Evolutionary conservation across 148 eudicot genomes (phyloP).

Genomic region (Spergularia bocconei): DNA sequence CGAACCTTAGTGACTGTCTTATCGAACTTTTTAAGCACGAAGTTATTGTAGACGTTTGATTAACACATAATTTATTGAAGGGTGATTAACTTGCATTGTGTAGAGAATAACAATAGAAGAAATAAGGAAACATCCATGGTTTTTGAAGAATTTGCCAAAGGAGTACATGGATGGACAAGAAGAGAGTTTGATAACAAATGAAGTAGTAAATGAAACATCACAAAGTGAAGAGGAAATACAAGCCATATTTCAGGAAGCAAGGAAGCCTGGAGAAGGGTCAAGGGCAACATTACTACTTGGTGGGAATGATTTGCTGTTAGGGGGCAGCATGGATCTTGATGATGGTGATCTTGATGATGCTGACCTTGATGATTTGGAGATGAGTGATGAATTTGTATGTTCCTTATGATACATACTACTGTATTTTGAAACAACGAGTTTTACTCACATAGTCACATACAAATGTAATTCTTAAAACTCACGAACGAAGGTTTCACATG

Average conservation of each 20-base stretch:
- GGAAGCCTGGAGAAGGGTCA: conserved; percentile 22
- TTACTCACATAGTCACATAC: no score
- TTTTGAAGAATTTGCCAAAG: conserved; percentile 42
- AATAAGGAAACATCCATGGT: conserved; percentile 66
- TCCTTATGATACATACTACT: conserved; percentile 31
- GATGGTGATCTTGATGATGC: conserved; percentile 59
- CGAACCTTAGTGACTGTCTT: no score
- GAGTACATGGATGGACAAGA: conserved; percentile 44
- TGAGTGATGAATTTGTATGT: conserved; percentile 60
- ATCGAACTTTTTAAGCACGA: no score
- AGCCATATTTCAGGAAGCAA: conserved; percentile 53
- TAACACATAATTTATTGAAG: no score
- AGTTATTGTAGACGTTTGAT: no score
- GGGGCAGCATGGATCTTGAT: conserved; percentile 63
- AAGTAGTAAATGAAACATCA: neutral
- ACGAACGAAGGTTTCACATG: neutral
- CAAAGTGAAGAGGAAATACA: conserved; percentile 60
- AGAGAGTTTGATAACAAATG: conserved; percentile 17
- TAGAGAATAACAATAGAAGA: conserved; percentile 78
- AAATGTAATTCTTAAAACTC: neutral
- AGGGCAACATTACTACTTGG: conserved; percentile 3
- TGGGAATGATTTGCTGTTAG: conserved; percentile 17
- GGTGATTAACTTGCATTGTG: neutral
- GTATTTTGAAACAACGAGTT: no score
- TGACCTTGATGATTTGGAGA: conserved; percentile 49